A percentile compares a stretch with the other conserved stretches of the same genome.
Conservation (phyloP, 2,329 filamentous ascomycete genomes). For the Hypoxylon rubiginosum region DNA sequence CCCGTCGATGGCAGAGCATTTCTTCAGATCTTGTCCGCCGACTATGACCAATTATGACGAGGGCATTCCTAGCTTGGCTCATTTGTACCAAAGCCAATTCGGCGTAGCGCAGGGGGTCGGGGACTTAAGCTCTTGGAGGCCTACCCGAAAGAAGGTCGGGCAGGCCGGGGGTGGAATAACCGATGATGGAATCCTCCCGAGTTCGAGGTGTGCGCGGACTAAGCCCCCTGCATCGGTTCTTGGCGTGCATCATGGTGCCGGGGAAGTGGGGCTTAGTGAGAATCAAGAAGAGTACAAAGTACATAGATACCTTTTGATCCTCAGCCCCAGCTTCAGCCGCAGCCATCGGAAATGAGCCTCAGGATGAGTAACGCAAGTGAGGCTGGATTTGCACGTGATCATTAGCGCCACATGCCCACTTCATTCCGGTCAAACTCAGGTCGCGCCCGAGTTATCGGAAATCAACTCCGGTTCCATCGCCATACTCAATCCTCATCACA, state of each 20-base stretch:
- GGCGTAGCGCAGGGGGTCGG: conserved; percentile 8
- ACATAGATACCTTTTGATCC: too few relatives aligned
- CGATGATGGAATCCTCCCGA: conserved; percentile 17
- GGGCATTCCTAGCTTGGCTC: conserved; percentile 7
- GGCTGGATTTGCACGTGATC: conserved; percentile 35
- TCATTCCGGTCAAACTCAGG: not conserved
- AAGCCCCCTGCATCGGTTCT: conserved; percentile 16
- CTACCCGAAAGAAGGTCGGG: not conserved
- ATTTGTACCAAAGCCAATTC: not conserved
- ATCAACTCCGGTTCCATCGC: too few relatives aligned
- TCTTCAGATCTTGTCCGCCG: conserved; percentile 15
- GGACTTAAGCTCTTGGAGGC: not conserved
- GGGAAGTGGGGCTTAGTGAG: conserved; percentile 29
- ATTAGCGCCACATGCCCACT: conserved; percentile 22
- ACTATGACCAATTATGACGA: conserved; percentile 32
- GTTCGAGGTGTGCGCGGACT: conserved; percentile 3
- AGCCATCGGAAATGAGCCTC: conserved; percentile 19
- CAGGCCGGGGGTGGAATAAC: not conserved
- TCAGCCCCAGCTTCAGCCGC: conserved; percentile 34
- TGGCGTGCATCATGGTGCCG: conserved; percentile 41
- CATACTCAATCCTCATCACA: not conserved
- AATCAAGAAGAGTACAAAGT: conserved; percentile 6
- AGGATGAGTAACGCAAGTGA: conserved; percentile 29
- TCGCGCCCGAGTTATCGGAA: conserved; percentile 18
- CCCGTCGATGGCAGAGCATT: conserved; percentile 16